These are phyloP conservation scores for Thecaphora thlaspeos DNA, from an alignment of 1,284 basidiomycete genomes.

Conservation along the genomic window DNA sequence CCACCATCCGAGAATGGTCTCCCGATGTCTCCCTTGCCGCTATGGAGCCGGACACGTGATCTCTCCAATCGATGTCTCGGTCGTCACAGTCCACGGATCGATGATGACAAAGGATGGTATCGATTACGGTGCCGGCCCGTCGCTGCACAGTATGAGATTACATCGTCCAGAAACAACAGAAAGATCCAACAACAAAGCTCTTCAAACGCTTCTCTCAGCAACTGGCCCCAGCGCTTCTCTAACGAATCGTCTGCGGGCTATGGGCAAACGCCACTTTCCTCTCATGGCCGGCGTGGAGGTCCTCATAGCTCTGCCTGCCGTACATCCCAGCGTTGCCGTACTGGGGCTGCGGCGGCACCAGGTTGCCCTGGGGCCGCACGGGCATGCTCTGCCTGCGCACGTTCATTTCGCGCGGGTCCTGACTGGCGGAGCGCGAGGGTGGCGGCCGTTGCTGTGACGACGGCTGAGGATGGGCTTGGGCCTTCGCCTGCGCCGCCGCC, in stretches of 20 bases:
- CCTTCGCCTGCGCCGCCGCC: neutral
- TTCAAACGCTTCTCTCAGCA: too few species aligned
- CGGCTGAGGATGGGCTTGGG: constrained; percentile 1
- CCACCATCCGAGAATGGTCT: too few species aligned
- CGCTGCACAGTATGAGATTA: too few species aligned
- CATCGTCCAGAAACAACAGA: too few species aligned
- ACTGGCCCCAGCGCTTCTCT: too few species aligned
- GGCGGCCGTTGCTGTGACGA: constrained; percentile 1
- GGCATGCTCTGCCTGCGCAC: constrained; percentile 22
- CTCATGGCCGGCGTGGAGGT: constrained; percentile 4
- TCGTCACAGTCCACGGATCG: too few species aligned
- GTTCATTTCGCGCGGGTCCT: constrained; percentile 18
- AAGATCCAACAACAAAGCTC: too few species aligned
- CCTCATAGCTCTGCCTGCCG: constrained; percentile 25
- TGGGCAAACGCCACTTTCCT: constrained; percentile 29
- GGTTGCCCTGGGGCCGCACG: constrained; percentile 5
- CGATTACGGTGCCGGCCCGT: too few species aligned
- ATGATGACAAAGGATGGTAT: too few species aligned
- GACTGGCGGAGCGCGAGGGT: neutral
- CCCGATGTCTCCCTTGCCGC: too few species aligned
- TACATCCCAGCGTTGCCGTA: constrained; percentile 3
- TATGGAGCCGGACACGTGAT: too few species aligned
- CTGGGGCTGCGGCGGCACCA: constrained; percentile 9
- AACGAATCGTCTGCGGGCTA: constrained; percentile 23
- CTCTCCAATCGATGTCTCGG: too few species aligned